These are phyloP conservation scores for Lunularia cruciata DNA, from an alignment of 225 moss, liverwort and hornwort species.

Conservation along the genomic window DNA sequence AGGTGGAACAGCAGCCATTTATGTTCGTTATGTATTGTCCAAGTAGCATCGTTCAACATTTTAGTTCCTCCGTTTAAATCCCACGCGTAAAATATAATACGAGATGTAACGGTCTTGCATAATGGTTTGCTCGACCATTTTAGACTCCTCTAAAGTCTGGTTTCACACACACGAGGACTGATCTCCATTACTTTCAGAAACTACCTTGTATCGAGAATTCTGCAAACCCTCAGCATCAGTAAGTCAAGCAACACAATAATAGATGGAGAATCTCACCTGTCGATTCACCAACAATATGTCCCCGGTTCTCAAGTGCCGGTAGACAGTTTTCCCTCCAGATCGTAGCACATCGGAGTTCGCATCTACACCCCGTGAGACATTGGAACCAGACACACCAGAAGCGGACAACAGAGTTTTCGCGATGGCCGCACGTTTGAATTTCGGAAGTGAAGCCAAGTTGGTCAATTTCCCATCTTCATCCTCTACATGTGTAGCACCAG, in stretches of 20 bases:
- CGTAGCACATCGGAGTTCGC: slow-evolving; percentile 53
- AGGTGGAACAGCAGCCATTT: no score
- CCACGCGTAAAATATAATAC: no score
- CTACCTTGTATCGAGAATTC: no score
- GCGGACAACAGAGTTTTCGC: slow-evolving; percentile 92
- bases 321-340: slow-evolving; percentile 82
- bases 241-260: not conserved
- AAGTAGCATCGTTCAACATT: no score
- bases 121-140: no score
- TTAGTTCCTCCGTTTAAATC: no score
- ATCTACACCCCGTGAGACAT: slow-evolving; percentile 45
- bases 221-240: no score
- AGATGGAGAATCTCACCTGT: slow-evolving; percentile 48
- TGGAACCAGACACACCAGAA: slow-evolving; percentile 65
- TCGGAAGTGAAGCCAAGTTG: slow-evolving; percentile 65
- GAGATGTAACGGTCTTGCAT: no score
- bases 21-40: no score
- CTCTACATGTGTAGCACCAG: slow-evolving; percentile 95
- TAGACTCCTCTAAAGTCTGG: no score
- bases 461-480: slow-evolving; percentile 85
- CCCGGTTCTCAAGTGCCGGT: slow-evolving; percentile 88
- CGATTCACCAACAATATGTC: slow-evolving; percentile 92
- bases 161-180: no score
- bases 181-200: no score
- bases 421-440: slow-evolving; percentile 69